A percentile compares a stretch with the other conserved stretches of the same genome.
These are phyloP conservation scores for Fagopyrum homotropicum DNA, from an alignment of 148 eudicot species.

Conservation along the genomic window DNA sequence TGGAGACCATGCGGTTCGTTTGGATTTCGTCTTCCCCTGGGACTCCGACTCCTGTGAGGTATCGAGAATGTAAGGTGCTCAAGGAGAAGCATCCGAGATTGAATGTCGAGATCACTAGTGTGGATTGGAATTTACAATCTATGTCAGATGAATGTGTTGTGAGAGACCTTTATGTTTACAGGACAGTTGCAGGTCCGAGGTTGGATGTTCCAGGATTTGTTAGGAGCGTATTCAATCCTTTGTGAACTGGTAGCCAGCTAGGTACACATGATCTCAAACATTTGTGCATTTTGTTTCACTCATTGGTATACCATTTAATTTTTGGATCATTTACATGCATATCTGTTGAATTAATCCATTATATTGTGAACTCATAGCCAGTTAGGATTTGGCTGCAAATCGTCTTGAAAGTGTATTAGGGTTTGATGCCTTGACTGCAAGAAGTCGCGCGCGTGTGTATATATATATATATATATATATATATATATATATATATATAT, in stretches of 20 bases:
- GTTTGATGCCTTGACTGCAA: too few species aligned
- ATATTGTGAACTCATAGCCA: too few species aligned
- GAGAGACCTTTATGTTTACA: constrained; percentile 73
- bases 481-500: too few species aligned
- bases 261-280: too few species aligned
- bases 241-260: neutral
- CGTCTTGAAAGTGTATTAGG: too few species aligned
- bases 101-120: constrained; percentile 86
- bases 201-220: constrained; percentile 64
- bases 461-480: too few species aligned
- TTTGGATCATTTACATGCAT: too few species aligned
- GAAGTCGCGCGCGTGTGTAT: too few species aligned
- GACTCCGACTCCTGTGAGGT: constrained; percentile 48
- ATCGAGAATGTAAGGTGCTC: constrained; percentile 70
- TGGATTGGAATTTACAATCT: constrained; percentile 42
- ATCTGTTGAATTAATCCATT: too few species aligned
- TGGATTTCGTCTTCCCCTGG: constrained; percentile 88
- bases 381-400: too few species aligned
- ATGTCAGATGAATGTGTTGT: constrained; percentile 49
- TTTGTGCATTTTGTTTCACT: too few species aligned
- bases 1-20: constrained; percentile 99
- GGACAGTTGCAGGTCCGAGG: constrained; percentile 77
- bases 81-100: constrained; percentile 74
- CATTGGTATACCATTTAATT: too few species aligned
- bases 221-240: constrained; percentile 27